phyloP scores from a whole-genome alignment of 169 alveolate genomes.

The Plasmodium falciparum region DNA sequence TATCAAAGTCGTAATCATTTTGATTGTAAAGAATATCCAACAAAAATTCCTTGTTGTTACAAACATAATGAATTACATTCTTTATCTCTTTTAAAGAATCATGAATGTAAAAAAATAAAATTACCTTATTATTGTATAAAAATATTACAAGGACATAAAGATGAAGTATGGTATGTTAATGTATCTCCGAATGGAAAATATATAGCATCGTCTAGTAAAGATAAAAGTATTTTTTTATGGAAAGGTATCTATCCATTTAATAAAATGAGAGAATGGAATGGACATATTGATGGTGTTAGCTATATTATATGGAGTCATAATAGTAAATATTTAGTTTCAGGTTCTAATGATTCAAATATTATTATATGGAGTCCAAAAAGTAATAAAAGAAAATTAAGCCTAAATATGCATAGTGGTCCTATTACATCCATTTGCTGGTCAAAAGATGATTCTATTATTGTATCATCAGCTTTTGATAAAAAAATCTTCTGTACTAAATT shows the following conservation, averaged over 20 bases:
- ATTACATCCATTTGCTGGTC: constrained; percentile 80
- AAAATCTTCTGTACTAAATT: constrained; percentile 78
- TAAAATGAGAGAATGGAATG: constrained; percentile 79
- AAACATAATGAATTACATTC: constrained; percentile 63
- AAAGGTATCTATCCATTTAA: constrained; percentile 79
- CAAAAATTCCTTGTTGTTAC: background rate
- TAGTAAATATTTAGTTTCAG: constrained; percentile 78
- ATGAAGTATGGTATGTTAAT: constrained; percentile 86
- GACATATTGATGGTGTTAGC: constrained; percentile 80
- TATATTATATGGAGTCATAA: constrained; percentile 85
- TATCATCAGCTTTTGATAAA: constrained; percentile 81
- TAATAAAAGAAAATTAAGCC: constrained; percentile 59
- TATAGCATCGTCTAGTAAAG: constrained; percentile 85
- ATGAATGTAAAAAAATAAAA: constrained; percentile 72
- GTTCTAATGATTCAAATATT: constrained; percentile 80
- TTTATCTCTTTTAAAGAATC: constrained; percentile 79
- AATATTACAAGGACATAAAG: constrained; percentile 81
- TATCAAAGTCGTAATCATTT: background rate
- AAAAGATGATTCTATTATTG: constrained; percentile 74
- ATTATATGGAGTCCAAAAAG: constrained; percentile 83
- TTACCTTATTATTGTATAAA: constrained; percentile 79
- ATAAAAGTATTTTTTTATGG: constrained; percentile 83
- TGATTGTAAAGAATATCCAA: background rate
- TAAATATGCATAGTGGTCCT: constrained; percentile 79
- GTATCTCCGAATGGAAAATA: constrained; percentile 81